Base-by-base conservation (phyloP, 1,284 basidiomycete genomes). In the Ustilago esculenta region DNA sequence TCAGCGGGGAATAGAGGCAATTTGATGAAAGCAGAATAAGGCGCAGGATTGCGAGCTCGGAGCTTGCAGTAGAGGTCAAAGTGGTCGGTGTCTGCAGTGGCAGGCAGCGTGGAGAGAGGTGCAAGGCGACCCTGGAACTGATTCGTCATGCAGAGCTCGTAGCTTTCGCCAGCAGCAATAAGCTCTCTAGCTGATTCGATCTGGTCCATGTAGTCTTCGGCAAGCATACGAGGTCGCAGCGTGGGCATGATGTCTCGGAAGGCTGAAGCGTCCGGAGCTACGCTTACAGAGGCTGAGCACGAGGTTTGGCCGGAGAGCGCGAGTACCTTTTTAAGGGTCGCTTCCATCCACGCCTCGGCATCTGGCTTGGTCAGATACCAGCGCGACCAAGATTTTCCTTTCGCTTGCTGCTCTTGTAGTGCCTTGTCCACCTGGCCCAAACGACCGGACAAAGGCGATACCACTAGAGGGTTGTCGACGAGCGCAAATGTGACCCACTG, bases 141-240 rank as follows among this genome's bases (percentile, higher is more conserved):
- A 1, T 91, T 94, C 0, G 94, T 98, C 35, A 97, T 85, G 76
- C 95, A 98, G 18, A 98, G 86, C 80, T 98, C 94, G 83, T 98
- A 98, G n/a, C 92, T 93, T 80, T 98, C 91, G 5, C 94, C 94
- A 33, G 89, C 85, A 53, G 86, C 89, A 20, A 98, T 88, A 50
- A 87, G 86, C 50, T 90, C 88, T 76, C 93, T 88, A 10, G 91
- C 91, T 32, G 85, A 80, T 27, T 88, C 84, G 73, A 97, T 93
- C 35, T 87, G 87, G 15, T 86, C 83, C 50, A 90, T 88, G 83
- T 98, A 97, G 50, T 78, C 75, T 68, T 82, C 63, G n/a, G 82
- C 81, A 52, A 40, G 39, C 46, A 45, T 48, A 39, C 32, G 49
- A 21, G 44, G 71, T 14, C 45, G 61, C 23, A 50, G 57, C 10